These are phyloP conservation scores for Diaporthe caulivora DNA, from an alignment of 2,329 filamentous ascomycete genomes.

Conservation along the genomic window DNA sequence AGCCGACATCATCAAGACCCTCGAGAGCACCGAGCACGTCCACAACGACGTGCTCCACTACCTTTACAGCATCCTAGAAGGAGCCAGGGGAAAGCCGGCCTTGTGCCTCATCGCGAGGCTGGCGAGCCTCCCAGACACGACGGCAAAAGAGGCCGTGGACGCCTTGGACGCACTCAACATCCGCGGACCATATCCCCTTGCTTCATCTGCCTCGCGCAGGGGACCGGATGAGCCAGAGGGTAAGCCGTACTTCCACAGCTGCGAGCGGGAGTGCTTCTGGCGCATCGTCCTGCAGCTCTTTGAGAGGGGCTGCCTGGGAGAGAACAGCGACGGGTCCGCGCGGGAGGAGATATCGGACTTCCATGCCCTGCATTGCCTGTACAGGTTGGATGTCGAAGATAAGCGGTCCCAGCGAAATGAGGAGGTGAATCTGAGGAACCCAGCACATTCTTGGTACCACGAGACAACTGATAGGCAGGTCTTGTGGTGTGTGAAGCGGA, in stretches of 20 bases:
- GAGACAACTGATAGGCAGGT: constrained; percentile 30
- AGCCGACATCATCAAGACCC: constrained; percentile 30
- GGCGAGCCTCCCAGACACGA: constrained; percentile 9
- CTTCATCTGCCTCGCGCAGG: background rate
- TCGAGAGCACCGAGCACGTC: background rate
- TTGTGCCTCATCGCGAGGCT: constrained; percentile 24
- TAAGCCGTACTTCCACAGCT: constrained; percentile 29
- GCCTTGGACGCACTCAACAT: constrained; percentile 28
- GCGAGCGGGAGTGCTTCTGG: constrained; percentile 31
- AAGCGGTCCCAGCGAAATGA: constrained; percentile 11
- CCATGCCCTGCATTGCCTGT: constrained; percentile 32
- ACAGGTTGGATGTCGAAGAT: constrained; percentile 33
- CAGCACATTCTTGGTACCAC: constrained; percentile 33
- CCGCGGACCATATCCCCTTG: background rate
- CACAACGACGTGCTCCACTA: constrained; percentile 31
- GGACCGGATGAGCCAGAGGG: background rate
- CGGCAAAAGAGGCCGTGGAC: constrained; percentile 11
- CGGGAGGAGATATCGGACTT: constrained; percentile 27
- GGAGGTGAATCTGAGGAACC: constrained; percentile 27
- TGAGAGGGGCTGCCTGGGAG: constrained; percentile 22
- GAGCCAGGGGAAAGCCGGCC: background rate
- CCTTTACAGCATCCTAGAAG: constrained; percentile 31
- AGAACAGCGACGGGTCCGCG: constrained; percentile 13
- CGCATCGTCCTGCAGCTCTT: constrained; percentile 27
- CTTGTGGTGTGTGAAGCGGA: constrained; percentile 16